Evolutionary conservation across 352 stramenopile species (phyloP).

Genomic region (Phytopythium helicoides): DNA sequence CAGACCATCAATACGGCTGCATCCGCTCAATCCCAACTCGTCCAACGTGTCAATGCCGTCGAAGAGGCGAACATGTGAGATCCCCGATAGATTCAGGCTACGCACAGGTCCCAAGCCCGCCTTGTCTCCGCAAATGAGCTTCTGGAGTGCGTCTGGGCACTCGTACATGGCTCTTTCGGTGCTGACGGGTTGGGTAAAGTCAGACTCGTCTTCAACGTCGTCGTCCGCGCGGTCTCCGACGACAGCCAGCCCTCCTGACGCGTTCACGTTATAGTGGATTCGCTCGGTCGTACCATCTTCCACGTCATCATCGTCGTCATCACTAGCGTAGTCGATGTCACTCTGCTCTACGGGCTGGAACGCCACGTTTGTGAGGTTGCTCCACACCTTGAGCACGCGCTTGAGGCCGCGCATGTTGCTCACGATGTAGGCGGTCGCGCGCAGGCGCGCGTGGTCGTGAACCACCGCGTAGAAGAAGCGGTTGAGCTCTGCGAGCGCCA

Average conservation of each 20-base stretch:
- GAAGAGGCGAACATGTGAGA: conserved; percentile 48
- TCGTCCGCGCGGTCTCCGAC: conserved; percentile 18
- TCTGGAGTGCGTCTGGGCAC: conserved; percentile 29
- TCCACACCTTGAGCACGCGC: conserved; percentile 38
- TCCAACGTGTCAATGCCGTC: conserved; percentile 44
- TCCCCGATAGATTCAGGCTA: conserved; percentile 46
- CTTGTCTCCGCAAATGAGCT: conserved; percentile 14
- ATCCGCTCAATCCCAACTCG: conserved; percentile 60
- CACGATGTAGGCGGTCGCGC: conserved; percentile 37
- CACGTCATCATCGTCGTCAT: conserved; percentile 7
- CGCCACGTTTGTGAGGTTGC: conserved; percentile 51
- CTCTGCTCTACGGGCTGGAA: conserved; percentile 43
- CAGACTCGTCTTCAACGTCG: conserved; percentile 10
- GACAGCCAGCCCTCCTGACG: conserved; percentile 15
- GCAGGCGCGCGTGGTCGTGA: conserved; percentile 43
- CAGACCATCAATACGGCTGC: conserved; percentile 40
- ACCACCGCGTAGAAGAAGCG: conserved; percentile 47
- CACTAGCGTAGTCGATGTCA: background rate
- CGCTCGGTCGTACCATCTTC: conserved; percentile 13
- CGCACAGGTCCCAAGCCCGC: conserved; percentile 16
- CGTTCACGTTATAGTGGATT: conserved; percentile 42
- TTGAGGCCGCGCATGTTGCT: conserved; percentile 31
- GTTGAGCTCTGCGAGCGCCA: conserved; percentile 53
- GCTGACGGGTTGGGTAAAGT: background rate
- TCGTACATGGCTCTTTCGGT: conserved; percentile 15